Evolutionary conservation across 2,329 filamentous ascomycete genomes (phyloP).

Genomic region (Blastomyces emzantsi): DNA sequence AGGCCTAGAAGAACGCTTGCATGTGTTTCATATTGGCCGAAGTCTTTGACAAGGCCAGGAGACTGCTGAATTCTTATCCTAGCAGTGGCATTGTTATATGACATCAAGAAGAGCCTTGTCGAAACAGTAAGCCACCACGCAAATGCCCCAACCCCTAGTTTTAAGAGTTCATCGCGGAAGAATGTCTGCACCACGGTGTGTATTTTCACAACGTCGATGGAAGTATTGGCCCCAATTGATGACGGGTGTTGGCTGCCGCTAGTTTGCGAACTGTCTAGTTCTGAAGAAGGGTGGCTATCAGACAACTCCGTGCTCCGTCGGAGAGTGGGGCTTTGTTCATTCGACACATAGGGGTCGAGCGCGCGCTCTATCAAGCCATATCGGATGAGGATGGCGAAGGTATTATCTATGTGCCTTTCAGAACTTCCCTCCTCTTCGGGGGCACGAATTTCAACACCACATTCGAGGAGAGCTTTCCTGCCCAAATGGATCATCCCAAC

Average conservation of each 20-base stretch:
- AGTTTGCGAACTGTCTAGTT: slow-evolving; percentile 23
- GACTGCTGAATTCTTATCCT: slow-evolving; percentile 33
- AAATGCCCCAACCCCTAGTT: slow-evolving; percentile 28
- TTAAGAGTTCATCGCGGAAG: slow-evolving; percentile 39
- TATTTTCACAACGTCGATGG: slow-evolving; percentile 40
- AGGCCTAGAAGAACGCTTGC: slow-evolving; percentile 33
- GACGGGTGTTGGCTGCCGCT: slow-evolving; percentile 30
- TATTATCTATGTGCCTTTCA: slow-evolving; percentile 37
- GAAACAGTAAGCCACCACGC: slow-evolving; percentile 38
- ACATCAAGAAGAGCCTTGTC: slow-evolving; percentile 34
- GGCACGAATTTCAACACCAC: slow-evolving; percentile 22
- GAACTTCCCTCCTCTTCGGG: slow-evolving; percentile 20
- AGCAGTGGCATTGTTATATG: slow-evolving; percentile 34
- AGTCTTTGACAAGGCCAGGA: slow-evolving; percentile 37
- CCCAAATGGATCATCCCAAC: slow-evolving; percentile 57
- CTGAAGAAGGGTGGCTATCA: slow-evolving; percentile 19
- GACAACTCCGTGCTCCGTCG: slow-evolving; percentile 8
- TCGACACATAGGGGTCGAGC: slow-evolving; percentile 25
- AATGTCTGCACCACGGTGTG: slow-evolving; percentile 42
- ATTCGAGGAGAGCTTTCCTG: slow-evolving; percentile 22
- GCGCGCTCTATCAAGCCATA: slow-evolving; percentile 39
- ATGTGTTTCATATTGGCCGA: slow-evolving; percentile 41
- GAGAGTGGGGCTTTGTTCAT: slow-evolving; percentile 10
- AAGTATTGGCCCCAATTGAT: slow-evolving; percentile 24
- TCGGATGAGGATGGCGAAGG: slow-evolving; percentile 37